Evolutionary conservation across 2,329 filamentous ascomycete species (phyloP), one percentile per base, ranked within the genome.

Genomic region (Exophiala aquamarina): DNA sequence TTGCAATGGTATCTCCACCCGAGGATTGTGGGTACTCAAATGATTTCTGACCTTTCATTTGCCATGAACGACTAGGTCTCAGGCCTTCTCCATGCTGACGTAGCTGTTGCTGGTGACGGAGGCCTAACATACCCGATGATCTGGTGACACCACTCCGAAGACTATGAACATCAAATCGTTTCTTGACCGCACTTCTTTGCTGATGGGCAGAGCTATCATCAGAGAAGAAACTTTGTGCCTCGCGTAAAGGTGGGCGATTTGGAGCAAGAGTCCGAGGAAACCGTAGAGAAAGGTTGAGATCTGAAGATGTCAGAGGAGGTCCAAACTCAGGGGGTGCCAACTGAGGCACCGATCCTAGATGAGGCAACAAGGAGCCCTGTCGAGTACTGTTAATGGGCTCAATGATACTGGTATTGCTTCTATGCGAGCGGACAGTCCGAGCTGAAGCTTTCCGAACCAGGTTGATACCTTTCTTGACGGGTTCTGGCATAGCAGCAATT

Each of bases 161-260:
- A 39, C 49, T 57, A 18, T 50, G 49, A 3, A 55, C 41, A 26
- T 52, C 37, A 32, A 60, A 52, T 19, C 45, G 47, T 33, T 49
- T 48, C 29, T 42, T 42, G 32, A 44, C 11, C 17, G 17, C 26
- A 18, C 23, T 42, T 28, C 50, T 38, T 28, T 31, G 21, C 10
- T 41, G 34, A 4, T 50, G 48, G 2, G 44, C 59, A 3, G 66
- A 68, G 52, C 67, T 70, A 39, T 68, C 61, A 47, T 68, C 65
- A 2, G 67, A 69, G 40, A 69, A 68, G 37, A 66, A 67, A 44
- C 66, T 69, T 37, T 54, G 48, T 51, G 58, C 18, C 56, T 61
- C 49, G 63, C 65, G 46, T 32, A 52, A 57, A 19, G 56, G 28
- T 34, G 55, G 53, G 37, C 52, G 46, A 42, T 41, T 39, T 42